Evolutionary conservation across 768 basidiomycete genomes (phyloP).

Genomic region (Collybia sordida): DNA sequence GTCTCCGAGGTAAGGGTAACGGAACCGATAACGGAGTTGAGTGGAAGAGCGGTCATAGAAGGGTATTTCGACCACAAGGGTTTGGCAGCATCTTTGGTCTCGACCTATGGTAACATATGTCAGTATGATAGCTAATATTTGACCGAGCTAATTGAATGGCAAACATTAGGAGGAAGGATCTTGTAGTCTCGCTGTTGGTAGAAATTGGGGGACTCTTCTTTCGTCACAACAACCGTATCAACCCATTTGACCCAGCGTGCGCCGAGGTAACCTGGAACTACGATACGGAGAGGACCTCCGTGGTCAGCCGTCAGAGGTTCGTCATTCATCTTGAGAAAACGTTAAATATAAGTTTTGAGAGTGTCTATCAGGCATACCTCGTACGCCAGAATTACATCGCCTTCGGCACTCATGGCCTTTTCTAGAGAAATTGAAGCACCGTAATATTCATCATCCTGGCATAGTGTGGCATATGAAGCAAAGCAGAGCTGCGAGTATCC

Average conservation of each 20-base stretch:
- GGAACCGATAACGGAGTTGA: conserved; percentile 62
- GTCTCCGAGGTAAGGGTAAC: conserved; percentile 28
- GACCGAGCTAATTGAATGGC: conserved; percentile 11
- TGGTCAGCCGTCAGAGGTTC: conserved; percentile 57
- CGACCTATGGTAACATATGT: conserved; percentile 31
- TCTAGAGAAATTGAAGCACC: conserved; percentile 62
- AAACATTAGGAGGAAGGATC: conserved; percentile 51
- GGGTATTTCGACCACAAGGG: conserved; percentile 55
- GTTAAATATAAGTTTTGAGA: conserved; percentile 1
- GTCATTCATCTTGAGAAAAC: conserved; percentile 58
- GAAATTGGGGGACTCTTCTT: conserved; percentile 61
- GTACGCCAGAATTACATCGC: conserved; percentile 60
- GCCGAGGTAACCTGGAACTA: conserved; percentile 67
- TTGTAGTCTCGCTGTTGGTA: conserved; percentile 77
- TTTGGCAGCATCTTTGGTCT: conserved; percentile 43
- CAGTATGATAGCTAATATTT: conserved; percentile 3
- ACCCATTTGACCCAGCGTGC: conserved; percentile 81
- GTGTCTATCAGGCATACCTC: conserved; percentile 38
- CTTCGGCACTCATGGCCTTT: conserved; percentile 44
- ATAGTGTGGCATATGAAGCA: conserved; percentile 55
- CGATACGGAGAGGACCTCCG: conserved; percentile 65
- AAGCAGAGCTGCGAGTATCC: conserved; percentile 55
- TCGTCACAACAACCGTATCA: conserved; percentile 54
- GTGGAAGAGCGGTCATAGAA: conserved; percentile 54
- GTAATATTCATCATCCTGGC: conserved; percentile 62